Evolutionary conservation across 2,329 filamentous ascomycete genomes (phyloP).

Genomic region (Trichoderma asperellum): DNA sequence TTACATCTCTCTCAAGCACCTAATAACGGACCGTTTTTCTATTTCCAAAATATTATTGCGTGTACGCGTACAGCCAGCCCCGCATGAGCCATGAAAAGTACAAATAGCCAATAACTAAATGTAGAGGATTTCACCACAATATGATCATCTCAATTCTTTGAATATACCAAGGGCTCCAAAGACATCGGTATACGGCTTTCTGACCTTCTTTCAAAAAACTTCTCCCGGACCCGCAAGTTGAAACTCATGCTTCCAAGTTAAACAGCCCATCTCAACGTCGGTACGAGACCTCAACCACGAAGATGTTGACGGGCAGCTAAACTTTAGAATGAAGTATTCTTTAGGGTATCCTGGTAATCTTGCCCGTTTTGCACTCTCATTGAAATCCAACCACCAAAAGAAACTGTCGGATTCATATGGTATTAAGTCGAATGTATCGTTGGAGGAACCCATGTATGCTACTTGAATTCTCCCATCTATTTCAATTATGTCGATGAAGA

Average conservation of each 20-base stretch:
- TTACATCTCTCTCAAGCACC: too few relatives aligned
- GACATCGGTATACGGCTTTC: too few relatives aligned
- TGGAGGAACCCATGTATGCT: background rate
- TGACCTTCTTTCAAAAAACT: background rate
- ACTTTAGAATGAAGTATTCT: background rate
- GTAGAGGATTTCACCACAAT: too few relatives aligned
- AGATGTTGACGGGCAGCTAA: background rate
- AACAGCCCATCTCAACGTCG: background rate
- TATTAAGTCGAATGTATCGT: background rate
- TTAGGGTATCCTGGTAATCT: background rate
- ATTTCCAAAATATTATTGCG: too few relatives aligned
- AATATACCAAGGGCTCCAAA: too few relatives aligned
- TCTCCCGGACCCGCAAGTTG: background rate
- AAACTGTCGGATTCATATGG: background rate
- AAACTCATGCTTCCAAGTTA: background rate
- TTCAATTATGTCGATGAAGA: background rate
- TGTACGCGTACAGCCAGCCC: too few relatives aligned
- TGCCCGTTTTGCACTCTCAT: background rate
- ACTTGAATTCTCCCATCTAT: background rate
- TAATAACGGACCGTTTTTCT: too few relatives aligned
- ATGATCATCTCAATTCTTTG: too few relatives aligned
- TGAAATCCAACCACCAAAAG: background rate
- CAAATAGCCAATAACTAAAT: too few relatives aligned
- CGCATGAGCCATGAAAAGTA: too few relatives aligned
- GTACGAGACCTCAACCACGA: too few relatives aligned